Evolutionary conservation across 2,329 filamentous ascomycete genomes (phyloP), one percentile per base, ranked within the genome.

Genomic region (Fusarium keratoplasticum): DNA sequence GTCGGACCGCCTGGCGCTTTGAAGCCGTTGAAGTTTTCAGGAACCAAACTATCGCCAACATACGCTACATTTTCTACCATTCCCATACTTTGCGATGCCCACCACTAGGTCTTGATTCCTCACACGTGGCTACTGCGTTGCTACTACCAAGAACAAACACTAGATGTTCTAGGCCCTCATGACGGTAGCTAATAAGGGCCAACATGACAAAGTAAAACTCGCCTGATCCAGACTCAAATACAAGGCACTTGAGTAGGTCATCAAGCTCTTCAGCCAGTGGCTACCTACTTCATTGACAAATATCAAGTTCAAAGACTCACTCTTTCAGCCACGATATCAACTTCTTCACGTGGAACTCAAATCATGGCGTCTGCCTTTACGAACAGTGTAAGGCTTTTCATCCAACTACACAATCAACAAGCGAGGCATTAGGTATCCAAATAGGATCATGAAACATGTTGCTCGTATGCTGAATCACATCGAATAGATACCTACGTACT

Each of bases 401-500:
- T 58, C 66, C 57, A 52, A 61, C 55, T 42, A 66, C 44, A 47
- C 61, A 62, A 36, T 63, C 35, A 65, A 57, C 68, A 73, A 64
- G 42, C 35, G 52, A 64, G 54, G 71, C 44, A 44, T 61, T 44
- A 33, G 63, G 38, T 52, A 27, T 44, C 35, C 33, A 65, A 61
- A 61, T 54, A 33, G 27, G 27, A 57, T 18, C 22, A 42, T 55
- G 65, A 72, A 78, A 73, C 70, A 70, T 78, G 72, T 65, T 77
- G 64, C 75, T 76, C 70, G 68, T 77, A 72, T 78, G 72, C 73
- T 77, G 73, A 78, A 72, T 62, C 73, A 72, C 64, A 69, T 76
- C 76, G 74, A 69, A 76, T 74, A 73, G 71, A 75, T 75, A 76
- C 72, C 70, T 76, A 77, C 75, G 71, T 74, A 71, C 71, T 77